Evolutionary conservation across 495 filamentous ascomycete species (phyloP), one percentile per base, ranked within the genome.

Genomic region (Trichoderma gamsii): DNA sequence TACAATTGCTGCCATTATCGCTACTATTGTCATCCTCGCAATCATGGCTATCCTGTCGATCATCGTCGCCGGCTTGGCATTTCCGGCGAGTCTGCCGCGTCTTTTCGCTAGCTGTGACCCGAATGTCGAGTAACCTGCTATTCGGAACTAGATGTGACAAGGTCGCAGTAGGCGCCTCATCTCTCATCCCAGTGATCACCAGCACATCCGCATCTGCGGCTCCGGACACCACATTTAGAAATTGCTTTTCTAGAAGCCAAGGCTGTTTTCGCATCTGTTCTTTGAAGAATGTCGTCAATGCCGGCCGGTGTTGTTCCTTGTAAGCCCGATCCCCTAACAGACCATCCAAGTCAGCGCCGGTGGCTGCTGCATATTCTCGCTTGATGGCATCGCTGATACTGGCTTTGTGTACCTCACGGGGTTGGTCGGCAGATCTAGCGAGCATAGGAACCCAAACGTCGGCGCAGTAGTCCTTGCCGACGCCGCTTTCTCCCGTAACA

Each of bases 121-220:
- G 78, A 71, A 88, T 77, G 52, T 88, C 85, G 69, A 89, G 51
- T 35, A 89, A 67, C 68, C 77, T 83, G 70, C 77, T 86, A 21
- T 80, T 74, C 68, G 86, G 84, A 52, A 88, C 83, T 68, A 87
- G 74, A 80, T 83, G 82, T 38, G 84, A 84, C 1, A 85, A 81
- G 64, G 70, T 65, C 69, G 83, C 78, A 43, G 89, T 81, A 4
- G 86, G 86, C 6, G 84, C 82, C 72, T 85, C 78, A 68, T 89
- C 87, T 80, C 85, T 87, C 84, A 90, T 86, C 6, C 87, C 87
- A 0, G 86, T 88, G 72, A 90, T 85, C 44, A 90, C 67, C 64
- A 88, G 78, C 66, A 87, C 85, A 69, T 88, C 81, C n/a, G n/a
- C n/a, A n/a, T n/a, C n/a, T n/a, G n/a, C n/a, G n/a, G n/a, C n/a